Evolutionary conservation across 306 rosid genomes (phyloP), one percentile per base, ranked within the genome.

Genomic region (Sicyos baderoa): DNA sequence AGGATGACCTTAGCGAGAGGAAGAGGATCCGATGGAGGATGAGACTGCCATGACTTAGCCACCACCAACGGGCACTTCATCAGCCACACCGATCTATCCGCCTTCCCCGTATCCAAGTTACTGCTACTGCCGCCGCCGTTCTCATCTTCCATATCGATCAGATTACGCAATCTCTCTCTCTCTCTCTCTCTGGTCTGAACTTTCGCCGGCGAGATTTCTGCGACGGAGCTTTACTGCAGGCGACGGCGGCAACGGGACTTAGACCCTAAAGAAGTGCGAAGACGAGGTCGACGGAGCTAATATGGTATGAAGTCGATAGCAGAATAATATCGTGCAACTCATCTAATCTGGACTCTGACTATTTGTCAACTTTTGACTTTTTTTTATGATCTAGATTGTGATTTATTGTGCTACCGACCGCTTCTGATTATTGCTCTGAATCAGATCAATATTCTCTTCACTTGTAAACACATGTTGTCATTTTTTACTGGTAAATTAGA

Each of bases 61-160:
- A 94, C 96, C 1, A 75, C 90, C 64, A 84, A 52, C 3, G 97
- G 99, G 29, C 97, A 88, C 90, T 94, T 94, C 99, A 94, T 94
- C 72, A 94, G 72, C 97, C 99, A 93, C 71, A 90, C 99, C 22
- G 97, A 87, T 81, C 91, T 85, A 77, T 93, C 99, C 0, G 97
- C 86, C 72, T 82, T 93, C 11, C 73, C 77, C 2, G 87, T 89
- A 54, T 93, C 99, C 86, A 93, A 21, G 82, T 82, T 79, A 12
- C 82, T 68, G 61, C 35, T 29, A 5, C 76, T 77, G 21, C 71
- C 72, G 54, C 81, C 79, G 54, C 81, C 79, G 22, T 79, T 76
- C 52, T 86, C 91, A 18, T 87, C 91, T 5, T 86, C 92, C 85
- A 79, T 83, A 27, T 62, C 72, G 6, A 60, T 21, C 52, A 13